phyloP scores from a whole-genome alignment of 306 rosid genomes.

The Cucurbita pepo region DNA sequence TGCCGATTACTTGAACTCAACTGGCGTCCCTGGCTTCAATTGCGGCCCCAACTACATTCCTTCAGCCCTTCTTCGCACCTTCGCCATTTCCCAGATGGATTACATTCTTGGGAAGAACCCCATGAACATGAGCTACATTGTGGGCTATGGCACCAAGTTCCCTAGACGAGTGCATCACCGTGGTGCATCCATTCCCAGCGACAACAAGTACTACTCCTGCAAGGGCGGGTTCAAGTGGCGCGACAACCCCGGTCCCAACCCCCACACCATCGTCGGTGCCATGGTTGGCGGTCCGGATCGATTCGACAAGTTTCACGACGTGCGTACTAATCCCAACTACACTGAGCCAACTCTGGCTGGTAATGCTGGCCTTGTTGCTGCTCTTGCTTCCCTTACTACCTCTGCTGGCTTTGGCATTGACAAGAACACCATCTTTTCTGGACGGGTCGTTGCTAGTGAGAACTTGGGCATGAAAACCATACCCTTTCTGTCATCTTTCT shows the following conservation, averaged over 20 bases:
- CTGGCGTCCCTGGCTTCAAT: constrained; percentile 33
- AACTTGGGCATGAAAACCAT: too few relatives aligned
- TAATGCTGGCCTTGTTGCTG: constrained; percentile 61
- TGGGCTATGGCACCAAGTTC: constrained; percentile 37
- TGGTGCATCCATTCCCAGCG: constrained; percentile 42
- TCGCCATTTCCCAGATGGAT: constrained; percentile 60
- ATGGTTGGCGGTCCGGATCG: constrained; percentile 62
- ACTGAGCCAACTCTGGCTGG: constrained; percentile 53
- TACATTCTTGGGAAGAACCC: constrained; percentile 59
- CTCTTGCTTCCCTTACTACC: constrained; percentile 33
- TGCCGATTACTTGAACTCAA: constrained; percentile 41
- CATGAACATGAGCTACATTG: constrained; percentile 50
- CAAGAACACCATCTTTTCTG: constrained; percentile 38
- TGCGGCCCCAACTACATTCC: constrained; percentile 28
- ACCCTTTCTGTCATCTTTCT: too few relatives aligned
- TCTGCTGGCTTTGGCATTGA: constrained; percentile 28
- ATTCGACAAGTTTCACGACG: constrained; percentile 33
- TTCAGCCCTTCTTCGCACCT: constrained; percentile 14
- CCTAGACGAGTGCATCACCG: constrained; percentile 46
- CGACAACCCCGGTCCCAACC: constrained; percentile 20
- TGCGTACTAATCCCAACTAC: constrained; percentile 16
- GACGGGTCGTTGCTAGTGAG: not conserved
- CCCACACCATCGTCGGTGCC: constrained; percentile 42
- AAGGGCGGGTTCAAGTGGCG: constrained; percentile 38
- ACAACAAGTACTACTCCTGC: constrained; percentile 31